Percentiles rank a stretch among this genome's conserved stretches.
phyloP scores from a whole-genome alignment of 2,329 filamentous ascomycete genomes.

The Remersonia thermophila region DNA sequence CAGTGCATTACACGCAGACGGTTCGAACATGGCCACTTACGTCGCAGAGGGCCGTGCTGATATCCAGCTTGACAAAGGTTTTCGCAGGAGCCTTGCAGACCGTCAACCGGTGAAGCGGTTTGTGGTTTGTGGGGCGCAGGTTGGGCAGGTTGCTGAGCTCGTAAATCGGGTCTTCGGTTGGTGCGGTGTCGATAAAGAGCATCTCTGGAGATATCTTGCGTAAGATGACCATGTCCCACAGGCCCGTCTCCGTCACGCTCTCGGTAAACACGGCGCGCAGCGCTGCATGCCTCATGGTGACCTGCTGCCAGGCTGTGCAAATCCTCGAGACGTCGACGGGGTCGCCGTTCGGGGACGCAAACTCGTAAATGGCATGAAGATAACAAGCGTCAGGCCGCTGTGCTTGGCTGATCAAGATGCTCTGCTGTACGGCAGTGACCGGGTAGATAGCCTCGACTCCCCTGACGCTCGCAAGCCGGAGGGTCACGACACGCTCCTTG shows the following conservation, averaged over 20 bases:
- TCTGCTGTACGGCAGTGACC: slow-evolving; percentile 36
- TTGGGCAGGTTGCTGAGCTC: slow-evolving; percentile 31
- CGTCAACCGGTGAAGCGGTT: slow-evolving; percentile 37
- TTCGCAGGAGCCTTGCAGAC: slow-evolving; percentile 33
- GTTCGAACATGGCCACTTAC: slow-evolving; percentile 13
- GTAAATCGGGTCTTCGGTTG: slow-evolving; percentile 26
- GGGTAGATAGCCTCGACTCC: slow-evolving; percentile 40
- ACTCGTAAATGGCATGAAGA: slow-evolving; percentile 35
- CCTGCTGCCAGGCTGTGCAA: slow-evolving; percentile 38
- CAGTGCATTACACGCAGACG: background rate
- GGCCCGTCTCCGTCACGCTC: slow-evolving; percentile 33
- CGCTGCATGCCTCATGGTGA: slow-evolving; percentile 32
- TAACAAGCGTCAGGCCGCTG: slow-evolving; percentile 30
- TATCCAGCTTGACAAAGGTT: slow-evolving; percentile 37
- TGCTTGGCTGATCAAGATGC: slow-evolving; percentile 35
- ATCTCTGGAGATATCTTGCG: slow-evolving; percentile 36
- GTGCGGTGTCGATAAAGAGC: slow-evolving; percentile 38
- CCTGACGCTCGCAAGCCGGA: slow-evolving; percentile 29
- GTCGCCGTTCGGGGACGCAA: slow-evolving; percentile 26
- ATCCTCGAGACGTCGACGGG: slow-evolving; percentile 32
- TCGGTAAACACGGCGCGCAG: slow-evolving; percentile 41
- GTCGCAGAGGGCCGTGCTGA: slow-evolving; percentile 40
- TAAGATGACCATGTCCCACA: slow-evolving; percentile 39
- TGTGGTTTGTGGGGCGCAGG: slow-evolving; percentile 23
- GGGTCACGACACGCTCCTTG: slow-evolving; percentile 26